Evolutionary conservation across 228 moss, liverwort and hornwort species (phyloP).

Genomic region (Sphagnum magellanicum): DNA sequence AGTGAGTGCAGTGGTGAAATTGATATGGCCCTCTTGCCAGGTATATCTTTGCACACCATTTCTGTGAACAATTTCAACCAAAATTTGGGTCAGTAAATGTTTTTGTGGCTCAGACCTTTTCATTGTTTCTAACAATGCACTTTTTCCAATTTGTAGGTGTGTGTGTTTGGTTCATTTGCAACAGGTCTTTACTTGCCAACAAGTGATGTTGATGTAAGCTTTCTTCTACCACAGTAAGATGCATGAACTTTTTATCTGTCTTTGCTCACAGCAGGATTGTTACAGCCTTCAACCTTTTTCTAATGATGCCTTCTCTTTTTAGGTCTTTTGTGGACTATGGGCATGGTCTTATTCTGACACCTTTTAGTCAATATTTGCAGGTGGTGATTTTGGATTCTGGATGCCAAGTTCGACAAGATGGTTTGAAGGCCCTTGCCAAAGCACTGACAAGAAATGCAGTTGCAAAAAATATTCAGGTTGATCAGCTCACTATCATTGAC

Average conservation of each 20-base stretch:
- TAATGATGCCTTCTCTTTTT: too few species aligned
- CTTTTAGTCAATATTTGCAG: slow-evolving; percentile 19
- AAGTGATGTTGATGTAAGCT: slow-evolving; percentile 84
- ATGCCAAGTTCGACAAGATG: slow-evolving; percentile 78
- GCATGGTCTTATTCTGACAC: too few species aligned
- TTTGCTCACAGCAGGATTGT: too few species aligned
- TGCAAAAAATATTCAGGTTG: slow-evolving; percentile 84
- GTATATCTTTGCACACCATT: slow-evolving; percentile 16
- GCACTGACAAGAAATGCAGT: slow-evolving; percentile 72
- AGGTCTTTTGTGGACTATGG: too few species aligned
- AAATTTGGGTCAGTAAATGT: not conserved
- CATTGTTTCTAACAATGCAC: not conserved
- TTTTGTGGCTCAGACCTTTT: not conserved
- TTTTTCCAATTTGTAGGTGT: slow-evolving; percentile 45
- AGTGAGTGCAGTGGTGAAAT: slow-evolving; percentile 56
- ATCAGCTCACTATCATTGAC: slow-evolving; percentile 1
- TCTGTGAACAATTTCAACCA: not conserved
- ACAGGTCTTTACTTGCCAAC: slow-evolving; percentile 95
- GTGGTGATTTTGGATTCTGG: slow-evolving; percentile 89
- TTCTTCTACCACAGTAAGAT: not conserved
- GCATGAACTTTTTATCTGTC: not conserved
- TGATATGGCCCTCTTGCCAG: slow-evolving; percentile 87
- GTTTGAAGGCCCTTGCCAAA: slow-evolving; percentile 87
- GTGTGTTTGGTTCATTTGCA: slow-evolving; percentile 97
- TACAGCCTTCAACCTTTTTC: too few species aligned